Conservation (phyloP, 352 stramenopile genomes). For the Pythium rishiriense region DNA sequence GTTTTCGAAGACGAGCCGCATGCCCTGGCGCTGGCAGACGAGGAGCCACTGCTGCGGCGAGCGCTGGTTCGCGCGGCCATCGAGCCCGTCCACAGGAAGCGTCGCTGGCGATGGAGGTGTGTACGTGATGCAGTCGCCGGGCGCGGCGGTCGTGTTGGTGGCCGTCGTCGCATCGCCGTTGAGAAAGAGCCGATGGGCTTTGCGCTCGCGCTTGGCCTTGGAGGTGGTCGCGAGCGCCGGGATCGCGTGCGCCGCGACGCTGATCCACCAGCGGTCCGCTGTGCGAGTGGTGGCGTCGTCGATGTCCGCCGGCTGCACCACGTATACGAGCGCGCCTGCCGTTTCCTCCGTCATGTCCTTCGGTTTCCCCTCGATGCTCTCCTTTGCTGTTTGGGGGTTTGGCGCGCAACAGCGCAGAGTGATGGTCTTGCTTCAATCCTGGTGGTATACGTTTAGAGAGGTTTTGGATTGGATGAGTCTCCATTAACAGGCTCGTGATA, state of each 20-base stretch:
- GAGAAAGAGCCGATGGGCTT: conserved; percentile 35
- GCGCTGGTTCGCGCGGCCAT: neutral
- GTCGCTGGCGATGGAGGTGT: neutral
- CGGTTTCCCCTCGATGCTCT: neutral
- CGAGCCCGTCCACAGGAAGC: neutral
- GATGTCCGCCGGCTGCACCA: conserved; percentile 16
- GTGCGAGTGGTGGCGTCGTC: neutral
- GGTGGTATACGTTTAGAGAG: neutral
- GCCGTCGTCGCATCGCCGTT: conserved; percentile 41
- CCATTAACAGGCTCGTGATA: too few relatives aligned
- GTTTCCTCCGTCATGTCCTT: conserved; percentile 4
- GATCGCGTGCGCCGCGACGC: conserved; percentile 51
- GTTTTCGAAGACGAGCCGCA: conserved; percentile 56
- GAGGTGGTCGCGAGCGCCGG: conserved; percentile 50
- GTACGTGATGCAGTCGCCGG: conserved; percentile 42
- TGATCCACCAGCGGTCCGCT: conserved; percentile 37
- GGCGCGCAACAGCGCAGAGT: conserved; percentile 4
- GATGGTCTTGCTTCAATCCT: conserved; percentile 19
- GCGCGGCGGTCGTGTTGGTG: conserved; percentile 32
- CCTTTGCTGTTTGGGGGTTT: too few relatives aligned
- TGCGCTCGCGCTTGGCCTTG: conserved; percentile 65
- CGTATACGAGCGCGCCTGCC: conserved; percentile 11
- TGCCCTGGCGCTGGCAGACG: conserved; percentile 48
- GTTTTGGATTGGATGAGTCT: too few relatives aligned
- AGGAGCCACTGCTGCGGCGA: conserved; percentile 32